These are phyloP conservation scores for Penicillium sclerotigenum DNA, from an alignment of 2,329 filamentous ascomycete species.

Conservation along the genomic window DNA sequence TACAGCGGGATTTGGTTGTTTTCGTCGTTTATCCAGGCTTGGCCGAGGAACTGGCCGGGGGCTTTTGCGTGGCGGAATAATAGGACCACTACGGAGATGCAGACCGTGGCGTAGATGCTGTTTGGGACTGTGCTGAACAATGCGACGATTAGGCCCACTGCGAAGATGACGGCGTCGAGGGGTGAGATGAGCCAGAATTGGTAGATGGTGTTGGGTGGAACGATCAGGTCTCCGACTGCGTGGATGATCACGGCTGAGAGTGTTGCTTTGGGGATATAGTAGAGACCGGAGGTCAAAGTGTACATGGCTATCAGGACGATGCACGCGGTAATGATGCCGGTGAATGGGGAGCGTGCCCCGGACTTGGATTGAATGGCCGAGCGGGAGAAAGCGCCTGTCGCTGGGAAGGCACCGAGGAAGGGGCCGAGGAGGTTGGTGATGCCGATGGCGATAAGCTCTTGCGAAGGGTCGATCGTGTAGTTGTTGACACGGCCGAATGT, in stretches of 20 bases:
- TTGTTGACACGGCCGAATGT: constrained; percentile 92
- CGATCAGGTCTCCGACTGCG: constrained; percentile 85
- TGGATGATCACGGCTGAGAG: constrained; percentile 88
- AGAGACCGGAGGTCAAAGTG: constrained; percentile 79
- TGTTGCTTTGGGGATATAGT: constrained; percentile 77
- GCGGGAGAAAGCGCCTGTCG: constrained; percentile 87
- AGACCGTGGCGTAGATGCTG: constrained; percentile 81
- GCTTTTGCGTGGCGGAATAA: constrained; percentile 77
- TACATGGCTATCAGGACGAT: constrained; percentile 86
- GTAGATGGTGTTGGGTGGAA: constrained; percentile 80
- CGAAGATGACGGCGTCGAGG: constrained; percentile 83
- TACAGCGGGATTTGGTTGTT: constrained; percentile 55
- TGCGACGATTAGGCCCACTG: constrained; percentile 81
- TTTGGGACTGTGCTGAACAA: constrained; percentile 82
- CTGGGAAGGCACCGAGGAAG: constrained; percentile 83
- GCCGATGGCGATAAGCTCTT: constrained; percentile 89
- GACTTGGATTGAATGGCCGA: constrained; percentile 95
- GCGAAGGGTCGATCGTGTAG: constrained; percentile 87
- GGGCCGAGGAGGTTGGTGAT: constrained; percentile 82
- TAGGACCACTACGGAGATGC: constrained; percentile 69
- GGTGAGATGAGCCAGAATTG: constrained; percentile 91
- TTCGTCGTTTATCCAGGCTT: not conserved
- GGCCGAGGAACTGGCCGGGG: constrained; percentile 76
- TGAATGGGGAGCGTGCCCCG: constrained; percentile 82
- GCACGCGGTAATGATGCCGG: constrained; percentile 77